These are phyloP conservation scores for Botryotinia globosa DNA, from an alignment of 2,329 filamentous ascomycete genomes.

Conservation along the genomic window DNA sequence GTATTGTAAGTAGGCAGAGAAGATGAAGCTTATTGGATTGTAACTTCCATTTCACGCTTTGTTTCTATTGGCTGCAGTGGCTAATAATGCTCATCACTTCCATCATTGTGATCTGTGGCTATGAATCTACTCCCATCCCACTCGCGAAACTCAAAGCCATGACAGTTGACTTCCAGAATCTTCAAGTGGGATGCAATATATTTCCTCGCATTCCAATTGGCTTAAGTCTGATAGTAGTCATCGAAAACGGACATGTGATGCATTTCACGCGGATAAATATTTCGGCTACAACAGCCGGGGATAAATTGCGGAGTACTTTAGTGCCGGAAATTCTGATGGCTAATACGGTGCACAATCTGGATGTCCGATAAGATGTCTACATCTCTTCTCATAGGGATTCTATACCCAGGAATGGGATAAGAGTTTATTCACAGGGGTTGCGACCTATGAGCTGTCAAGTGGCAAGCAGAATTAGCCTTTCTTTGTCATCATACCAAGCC, in stretches of 20 bases:
- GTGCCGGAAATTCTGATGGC: not conserved
- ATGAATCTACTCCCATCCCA: too few species aligned
- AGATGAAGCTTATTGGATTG: not conserved
- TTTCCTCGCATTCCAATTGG: not conserved
- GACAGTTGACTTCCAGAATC: not conserved
- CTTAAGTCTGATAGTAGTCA: not conserved
- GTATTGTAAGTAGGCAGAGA: not conserved
- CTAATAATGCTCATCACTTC: not conserved
- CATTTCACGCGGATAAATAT: not conserved
- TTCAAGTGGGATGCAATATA: not conserved
- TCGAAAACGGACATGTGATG: not conserved
- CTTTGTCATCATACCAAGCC: not conserved
- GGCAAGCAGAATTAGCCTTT: not conserved
- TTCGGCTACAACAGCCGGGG: not conserved
- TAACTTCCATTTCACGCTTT: not conserved
- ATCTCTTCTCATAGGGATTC: not conserved
- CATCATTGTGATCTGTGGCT: too few species aligned
- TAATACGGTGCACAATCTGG: not conserved
- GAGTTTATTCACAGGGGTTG: not conserved
- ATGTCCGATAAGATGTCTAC: not conserved
- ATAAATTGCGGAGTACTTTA: slow-evolving; percentile 6
- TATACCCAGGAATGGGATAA: not conserved
- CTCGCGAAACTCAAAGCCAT: too few species aligned
- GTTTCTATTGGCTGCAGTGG: not conserved
- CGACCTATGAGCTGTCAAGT: not conserved